These are phyloP conservation scores for Trichoderma endophyticum DNA, from an alignment of 2,329 filamentous ascomycete genomes.

Conservation along the genomic window DNA sequence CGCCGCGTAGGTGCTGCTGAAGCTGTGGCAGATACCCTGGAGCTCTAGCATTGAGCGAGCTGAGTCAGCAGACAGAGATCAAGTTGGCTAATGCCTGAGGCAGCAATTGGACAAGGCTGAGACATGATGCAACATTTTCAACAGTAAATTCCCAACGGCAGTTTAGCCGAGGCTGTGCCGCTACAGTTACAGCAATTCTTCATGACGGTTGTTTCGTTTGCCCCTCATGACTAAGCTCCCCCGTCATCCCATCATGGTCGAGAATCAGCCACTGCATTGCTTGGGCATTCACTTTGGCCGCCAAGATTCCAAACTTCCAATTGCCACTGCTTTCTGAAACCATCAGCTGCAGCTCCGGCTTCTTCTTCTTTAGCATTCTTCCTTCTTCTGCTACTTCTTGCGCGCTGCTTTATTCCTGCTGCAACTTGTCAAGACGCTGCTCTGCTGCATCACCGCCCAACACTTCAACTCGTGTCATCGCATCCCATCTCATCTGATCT, in stretches of 20 bases:
- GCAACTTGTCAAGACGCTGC: background rate
- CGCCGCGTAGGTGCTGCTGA: conserved; percentile 30
- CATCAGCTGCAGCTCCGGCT: background rate
- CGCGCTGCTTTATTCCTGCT: background rate
- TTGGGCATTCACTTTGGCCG: background rate
- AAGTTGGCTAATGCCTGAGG: conserved; percentile 27
- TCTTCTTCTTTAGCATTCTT: background rate
- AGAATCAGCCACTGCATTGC: background rate
- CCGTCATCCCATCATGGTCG: background rate
- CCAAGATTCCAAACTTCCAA: background rate
- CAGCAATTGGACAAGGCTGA: conserved; percentile 9
- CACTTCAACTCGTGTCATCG: background rate
- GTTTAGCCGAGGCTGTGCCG: conserved; percentile 1
- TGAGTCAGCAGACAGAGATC: background rate
- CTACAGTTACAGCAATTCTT: background rate
- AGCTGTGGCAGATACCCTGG: conserved; percentile 20
- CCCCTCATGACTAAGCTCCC: conserved; percentile 16
- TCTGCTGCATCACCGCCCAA: background rate
- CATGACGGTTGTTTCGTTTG: background rate
- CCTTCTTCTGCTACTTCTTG: background rate
- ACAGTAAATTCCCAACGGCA: background rate
- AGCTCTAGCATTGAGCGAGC: background rate
- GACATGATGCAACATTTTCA: too few species aligned
- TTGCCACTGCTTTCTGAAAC: background rate
- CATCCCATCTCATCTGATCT: background rate